Evolutionary conservation across 148 eudicot genomes (phyloP).

Genomic region (Heliosperma pusillum): DNA sequence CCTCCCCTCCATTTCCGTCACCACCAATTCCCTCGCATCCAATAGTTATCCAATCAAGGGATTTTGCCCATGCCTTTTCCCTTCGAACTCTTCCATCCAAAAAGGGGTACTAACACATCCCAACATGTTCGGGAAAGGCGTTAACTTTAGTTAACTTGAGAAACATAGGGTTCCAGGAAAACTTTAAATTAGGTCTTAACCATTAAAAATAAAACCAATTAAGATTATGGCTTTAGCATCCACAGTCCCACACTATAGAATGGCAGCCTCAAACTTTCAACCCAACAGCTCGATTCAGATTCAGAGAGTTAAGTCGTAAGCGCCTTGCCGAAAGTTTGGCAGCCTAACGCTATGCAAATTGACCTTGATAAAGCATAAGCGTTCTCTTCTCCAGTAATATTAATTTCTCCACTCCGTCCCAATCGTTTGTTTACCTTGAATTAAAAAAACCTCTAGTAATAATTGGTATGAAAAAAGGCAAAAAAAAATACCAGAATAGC

Average conservation of each 20-base stretch:
- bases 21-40: background rate
- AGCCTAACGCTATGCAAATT: background rate
- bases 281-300: background rate
- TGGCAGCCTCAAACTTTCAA: background rate
- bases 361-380: background rate
- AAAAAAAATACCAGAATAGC: constrained; percentile 57
- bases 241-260: background rate
- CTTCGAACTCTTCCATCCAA: background rate
- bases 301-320: too few species aligned
- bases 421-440: too few species aligned
- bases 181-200: background rate
- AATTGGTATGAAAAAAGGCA: background rate
- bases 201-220: background rate
- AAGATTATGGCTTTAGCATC: background rate
- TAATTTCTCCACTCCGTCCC: too few species aligned
- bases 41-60: background rate
- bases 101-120: too few species aligned
- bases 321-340: background rate
- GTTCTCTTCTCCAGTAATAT: background rate
- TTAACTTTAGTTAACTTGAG: background rate
- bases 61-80: background rate
- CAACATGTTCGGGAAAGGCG: background rate
- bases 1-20: background rate
- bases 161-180: background rate
- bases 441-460: too few species aligned